Evolutionary conservation across 768 basidiomycete species (phyloP).

Genomic region (Suillus plorans): DNA sequence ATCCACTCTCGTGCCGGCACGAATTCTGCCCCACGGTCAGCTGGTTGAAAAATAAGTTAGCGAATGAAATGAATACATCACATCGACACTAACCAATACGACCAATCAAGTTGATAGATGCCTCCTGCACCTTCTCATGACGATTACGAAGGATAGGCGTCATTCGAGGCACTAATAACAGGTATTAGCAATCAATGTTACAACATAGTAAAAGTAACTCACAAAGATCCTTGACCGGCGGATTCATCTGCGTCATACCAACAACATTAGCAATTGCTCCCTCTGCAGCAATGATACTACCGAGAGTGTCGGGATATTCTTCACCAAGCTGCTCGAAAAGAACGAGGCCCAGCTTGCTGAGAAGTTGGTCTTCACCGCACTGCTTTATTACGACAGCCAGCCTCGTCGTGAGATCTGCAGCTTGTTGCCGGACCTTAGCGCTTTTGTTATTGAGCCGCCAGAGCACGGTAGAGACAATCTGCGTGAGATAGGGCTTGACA

Average conservation of each 20-base stretch:
- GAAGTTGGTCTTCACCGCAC: conserved; percentile 92
- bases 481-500: conserved; percentile 97
- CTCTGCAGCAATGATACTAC: conserved; percentile 98
- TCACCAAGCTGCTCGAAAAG: conserved; percentile 98
- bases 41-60: conserved; percentile 32
- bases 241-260: conserved; percentile 99
- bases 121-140: conserved; percentile 99
- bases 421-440: conserved; percentile 98
- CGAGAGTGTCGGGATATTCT: conserved; percentile 98
- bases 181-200: conserved; percentile 4
- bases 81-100: conserved; percentile 64
- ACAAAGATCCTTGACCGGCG: conserved; percentile 98
- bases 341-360: conserved; percentile 95
- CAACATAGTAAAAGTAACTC: conserved; percentile 34
- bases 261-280: conserved; percentile 99
- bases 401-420: conserved; percentile 96
- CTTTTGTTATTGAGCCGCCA: conserved; percentile 99
- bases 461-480: conserved; percentile 97
- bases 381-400: conserved; percentile 98
- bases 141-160: conserved; percentile 99
- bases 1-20: conserved; percentile 99
- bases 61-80: neutral
- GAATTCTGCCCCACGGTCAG: conserved; percentile 98
- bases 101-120: conserved; percentile 98
- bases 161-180: conserved; percentile 89